Evolutionary conservation across 2,329 filamentous ascomycete species (phyloP).

Genomic region (Xylariales sp.): DNA sequence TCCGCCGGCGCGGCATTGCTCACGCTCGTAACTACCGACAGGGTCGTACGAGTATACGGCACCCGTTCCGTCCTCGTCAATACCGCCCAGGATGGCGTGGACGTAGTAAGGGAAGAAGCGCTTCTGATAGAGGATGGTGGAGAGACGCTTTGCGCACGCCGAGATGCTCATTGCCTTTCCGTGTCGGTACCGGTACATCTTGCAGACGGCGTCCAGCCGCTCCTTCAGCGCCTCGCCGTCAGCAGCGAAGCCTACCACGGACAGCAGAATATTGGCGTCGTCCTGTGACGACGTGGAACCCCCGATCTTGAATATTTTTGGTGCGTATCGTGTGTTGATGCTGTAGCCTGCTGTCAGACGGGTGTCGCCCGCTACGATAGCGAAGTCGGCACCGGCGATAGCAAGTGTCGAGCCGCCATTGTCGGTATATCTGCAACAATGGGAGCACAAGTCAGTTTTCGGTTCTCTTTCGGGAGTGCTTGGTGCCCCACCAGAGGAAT

Average conservation of each 20-base stretch:
- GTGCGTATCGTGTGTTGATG: conserved; percentile 96
- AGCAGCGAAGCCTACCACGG: conserved; percentile 94
- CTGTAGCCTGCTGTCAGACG: conserved; percentile 96
- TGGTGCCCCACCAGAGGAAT: neutral
- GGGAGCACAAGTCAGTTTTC: conserved; percentile 31
- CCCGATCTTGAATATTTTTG: conserved; percentile 97
- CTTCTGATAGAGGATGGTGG: conserved; percentile 95
- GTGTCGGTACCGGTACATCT: conserved; percentile 99
- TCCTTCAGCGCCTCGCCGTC: conserved; percentile 95
- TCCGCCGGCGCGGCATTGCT: conserved; percentile 93
- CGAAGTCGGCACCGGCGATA: conserved; percentile 93
- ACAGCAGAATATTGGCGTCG: conserved; percentile 87
- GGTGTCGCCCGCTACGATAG: conserved; percentile 97
- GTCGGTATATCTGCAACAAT: conserved; percentile 82
- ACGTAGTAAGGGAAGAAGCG: conserved; percentile 99
- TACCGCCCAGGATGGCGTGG: conserved; percentile 89
- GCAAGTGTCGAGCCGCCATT: conserved; percentile 97
- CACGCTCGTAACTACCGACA: conserved; percentile 96
- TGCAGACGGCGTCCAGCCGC: conserved; percentile 92
- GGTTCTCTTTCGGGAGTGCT: neutral
- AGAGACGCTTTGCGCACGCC: conserved; percentile 93
- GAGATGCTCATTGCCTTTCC: conserved; percentile 95
- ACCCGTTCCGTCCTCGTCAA: conserved; percentile 94
- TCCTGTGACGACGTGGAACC: conserved; percentile 87
- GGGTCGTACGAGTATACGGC: conserved; percentile 98